A percentile compares a stretch with the other conserved stretches of the same genome.
phyloP scores from a whole-genome alignment of 1,284 basidiomycete species.

The Anthracocystis setariae region DNA sequence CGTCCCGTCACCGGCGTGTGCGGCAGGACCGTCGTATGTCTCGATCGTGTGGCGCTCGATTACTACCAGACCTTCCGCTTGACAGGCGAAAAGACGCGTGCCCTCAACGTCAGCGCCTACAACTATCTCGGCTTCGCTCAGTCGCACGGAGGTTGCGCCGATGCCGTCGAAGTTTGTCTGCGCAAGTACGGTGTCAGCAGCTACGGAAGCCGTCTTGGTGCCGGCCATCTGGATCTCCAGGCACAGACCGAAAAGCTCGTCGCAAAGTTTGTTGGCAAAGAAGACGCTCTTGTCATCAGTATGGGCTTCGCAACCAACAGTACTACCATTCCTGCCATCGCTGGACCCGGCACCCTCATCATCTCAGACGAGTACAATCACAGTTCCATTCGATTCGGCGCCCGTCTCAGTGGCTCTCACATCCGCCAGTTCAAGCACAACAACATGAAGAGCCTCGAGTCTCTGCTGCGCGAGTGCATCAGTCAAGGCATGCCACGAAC shows the following conservation, averaged over 20 bases:
- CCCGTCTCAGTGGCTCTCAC: conserved; percentile 85
- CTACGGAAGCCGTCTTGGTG: conserved; percentile 82
- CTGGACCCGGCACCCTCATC: conserved; percentile 89
- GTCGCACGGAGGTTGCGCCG: conserved; percentile 89
- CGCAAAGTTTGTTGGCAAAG: conserved; percentile 86
- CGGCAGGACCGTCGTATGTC: conserved; percentile 86
- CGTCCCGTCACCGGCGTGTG: conserved; percentile 94
- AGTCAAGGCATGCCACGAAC: conserved; percentile 97
- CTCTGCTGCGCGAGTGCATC: conserved; percentile 86
- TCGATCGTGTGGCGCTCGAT: conserved; percentile 86
- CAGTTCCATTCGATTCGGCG: conserved; percentile 92
- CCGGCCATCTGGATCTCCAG: conserved; percentile 86
- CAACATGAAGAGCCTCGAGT: conserved; percentile 85
- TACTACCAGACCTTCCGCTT: conserved; percentile 82
- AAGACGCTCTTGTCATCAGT: conserved; percentile 87
- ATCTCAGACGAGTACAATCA: conserved; percentile 99
- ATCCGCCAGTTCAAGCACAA: conserved; percentile 98
- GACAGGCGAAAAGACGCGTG: conserved; percentile 83
- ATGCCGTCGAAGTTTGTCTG: conserved; percentile 78
- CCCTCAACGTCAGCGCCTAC: conserved; percentile 96
- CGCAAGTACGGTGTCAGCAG: conserved; percentile 75
- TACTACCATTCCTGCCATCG: conserved; percentile 90
- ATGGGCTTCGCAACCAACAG: conserved; percentile 99
- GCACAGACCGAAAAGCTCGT: conserved; percentile 84
- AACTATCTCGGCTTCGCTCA: conserved; percentile 99